Base-by-base conservation (phyloP, 371 early-diverging fungal species). In the Phascolomyces articulosus region DNA sequence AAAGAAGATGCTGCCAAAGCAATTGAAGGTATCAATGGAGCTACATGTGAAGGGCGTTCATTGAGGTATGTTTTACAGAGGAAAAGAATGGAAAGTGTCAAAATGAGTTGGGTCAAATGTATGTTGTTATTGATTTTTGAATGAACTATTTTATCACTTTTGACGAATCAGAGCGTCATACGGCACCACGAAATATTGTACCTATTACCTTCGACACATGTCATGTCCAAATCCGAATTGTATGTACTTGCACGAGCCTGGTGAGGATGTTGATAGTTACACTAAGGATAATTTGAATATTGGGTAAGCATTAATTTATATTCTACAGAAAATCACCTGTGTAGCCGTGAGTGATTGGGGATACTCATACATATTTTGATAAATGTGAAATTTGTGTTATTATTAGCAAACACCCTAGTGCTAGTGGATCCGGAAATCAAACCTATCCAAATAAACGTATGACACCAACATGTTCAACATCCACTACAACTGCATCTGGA, bases 171-270 rank as follows among this genome's bases (percentile, higher is more conserved):
- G 93, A 53, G 95, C 95, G 4, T 90, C 93, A 1, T 91, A 89
- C 73, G 96, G 96, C 26, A 93, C 95, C 8, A 96, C 95, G 21
- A 94, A 95, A 74, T 96, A 96, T 70, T 96, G 96, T 66, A 86
- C 93, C 9, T 91, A 88, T 70, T 96, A 90, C 66, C 73, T 96
- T 62, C 85, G 91, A 38, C 87, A 86, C 62, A 90, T 90, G 69
- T 67, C 85, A 18, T 96, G 96, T 71, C 92, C 89, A 63, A 93
- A 92, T 60, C 85, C 90, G 1, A 85, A 83, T 24, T 96, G 96
- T 72, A 90, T 91, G 79, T 94, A 91, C 72, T 69, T 95, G 64
- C 96, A 96, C 72, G 94, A 95, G 70, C 90, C 88, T 24, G 94
- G 92, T 0, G 93, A 95, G 58, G 93, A 93, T 66, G 91, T 89